Percentiles rank a stretch among this genome's conserved stretches.
phyloP scores from a whole-genome alignment of 345 rosid species.

The Lenwebbia sp. region DNA sequence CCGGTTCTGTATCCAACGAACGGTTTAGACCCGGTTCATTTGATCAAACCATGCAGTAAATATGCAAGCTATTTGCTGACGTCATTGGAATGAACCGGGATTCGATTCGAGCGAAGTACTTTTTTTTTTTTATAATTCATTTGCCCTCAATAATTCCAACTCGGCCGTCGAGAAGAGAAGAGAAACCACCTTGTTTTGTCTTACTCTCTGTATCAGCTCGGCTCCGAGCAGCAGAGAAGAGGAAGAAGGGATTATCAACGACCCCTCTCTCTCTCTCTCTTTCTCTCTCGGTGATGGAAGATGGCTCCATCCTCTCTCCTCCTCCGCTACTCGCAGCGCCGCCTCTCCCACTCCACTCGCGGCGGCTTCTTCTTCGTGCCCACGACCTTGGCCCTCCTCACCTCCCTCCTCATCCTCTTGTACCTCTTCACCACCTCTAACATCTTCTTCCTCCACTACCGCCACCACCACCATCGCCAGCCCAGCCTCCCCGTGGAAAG shows the following conservation, averaged over 20 bases:
- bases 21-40: neutral
- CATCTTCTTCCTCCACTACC: constrained; percentile 18
- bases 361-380: constrained; percentile 33
- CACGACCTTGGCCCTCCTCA: constrained; percentile 34
- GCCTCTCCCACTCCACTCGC: constrained; percentile 9
- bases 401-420: constrained; percentile 32
- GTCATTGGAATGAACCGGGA: neutral
- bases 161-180: neutral
- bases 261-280: neutral
- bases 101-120: too few species aligned
- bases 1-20: neutral
- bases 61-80: neutral
- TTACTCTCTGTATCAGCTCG: neutral
- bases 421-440: constrained; percentile 35
- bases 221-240: neutral
- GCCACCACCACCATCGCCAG: neutral
- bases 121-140: neutral
- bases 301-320: constrained; percentile 28
- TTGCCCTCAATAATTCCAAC: neutral
- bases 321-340: constrained; percentile 15
- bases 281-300: neutral
- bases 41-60: too few species aligned
- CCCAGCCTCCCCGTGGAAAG: neutral
- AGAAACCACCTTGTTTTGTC: neutral
- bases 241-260: neutral